phyloP scores from a whole-genome alignment of 441 rosid genomes.

The Adansonia grandidieri region DNA sequence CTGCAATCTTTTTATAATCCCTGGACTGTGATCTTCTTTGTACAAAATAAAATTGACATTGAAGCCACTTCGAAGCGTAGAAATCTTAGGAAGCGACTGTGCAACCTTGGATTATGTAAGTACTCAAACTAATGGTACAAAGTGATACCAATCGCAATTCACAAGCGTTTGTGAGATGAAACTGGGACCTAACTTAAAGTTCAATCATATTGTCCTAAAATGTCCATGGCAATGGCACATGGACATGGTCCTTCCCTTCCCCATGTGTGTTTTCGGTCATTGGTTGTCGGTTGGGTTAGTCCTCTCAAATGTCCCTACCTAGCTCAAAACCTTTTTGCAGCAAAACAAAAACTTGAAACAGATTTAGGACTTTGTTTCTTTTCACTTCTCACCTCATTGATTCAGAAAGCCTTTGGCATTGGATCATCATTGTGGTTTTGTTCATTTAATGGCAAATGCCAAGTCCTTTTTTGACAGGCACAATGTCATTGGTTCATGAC shows the following conservation, averaged over 20 bases:
- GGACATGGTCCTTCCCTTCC: constrained; percentile 18
- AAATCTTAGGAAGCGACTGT: no score
- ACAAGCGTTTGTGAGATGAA: no score
- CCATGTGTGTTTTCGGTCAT: neutral
- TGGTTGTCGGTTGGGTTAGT: constrained; percentile 28
- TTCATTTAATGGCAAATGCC: neutral
- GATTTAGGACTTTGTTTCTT: constrained; percentile 14
- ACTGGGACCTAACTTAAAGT: no score
- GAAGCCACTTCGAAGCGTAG: no score
- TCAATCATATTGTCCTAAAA: no score
- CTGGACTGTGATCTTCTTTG: neutral
- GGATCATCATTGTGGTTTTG: constrained; percentile 16
- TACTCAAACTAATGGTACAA: no score
- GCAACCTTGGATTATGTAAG: no score
- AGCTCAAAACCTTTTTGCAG: constrained; percentile 26
- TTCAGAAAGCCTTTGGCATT: neutral
- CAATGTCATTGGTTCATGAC: neutral
- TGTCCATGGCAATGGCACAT: no score
- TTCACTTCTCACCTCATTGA: constrained; percentile 15
- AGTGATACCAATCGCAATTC: no score
- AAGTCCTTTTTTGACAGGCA: neutral
- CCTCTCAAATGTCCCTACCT: constrained; percentile 30
- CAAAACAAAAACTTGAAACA: constrained; percentile 1
- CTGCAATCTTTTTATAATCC: no score
- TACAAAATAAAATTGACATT: no score